A percentile compares a stretch with the other conserved stretches of the same genome.
These are phyloP conservation scores for Fusarium hainanense DNA, from an alignment of 2,329 filamentous ascomycete genomes.

Conservation along the genomic window DNA sequence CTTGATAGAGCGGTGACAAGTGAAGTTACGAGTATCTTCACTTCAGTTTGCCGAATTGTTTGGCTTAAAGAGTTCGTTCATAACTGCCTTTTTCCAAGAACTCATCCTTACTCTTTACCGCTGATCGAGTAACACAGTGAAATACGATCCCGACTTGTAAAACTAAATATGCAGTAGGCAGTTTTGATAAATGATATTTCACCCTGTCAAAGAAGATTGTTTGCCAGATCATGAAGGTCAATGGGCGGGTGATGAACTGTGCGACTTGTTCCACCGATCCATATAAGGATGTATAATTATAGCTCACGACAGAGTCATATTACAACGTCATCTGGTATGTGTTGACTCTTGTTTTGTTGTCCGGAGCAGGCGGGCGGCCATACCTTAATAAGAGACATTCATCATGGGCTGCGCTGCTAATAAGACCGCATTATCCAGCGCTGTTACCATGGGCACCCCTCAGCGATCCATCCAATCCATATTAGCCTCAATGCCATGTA, in stretches of 20 bases:
- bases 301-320: constrained; percentile 9
- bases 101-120: background rate
- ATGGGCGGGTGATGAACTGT: constrained; percentile 7
- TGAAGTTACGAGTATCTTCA: background rate
- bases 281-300: constrained; percentile 21
- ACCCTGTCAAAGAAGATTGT: background rate
- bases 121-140: background rate
- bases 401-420: constrained; percentile 14
- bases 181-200: background rate
- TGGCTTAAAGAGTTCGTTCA: background rate
- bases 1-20: background rate
- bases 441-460: constrained; percentile 32
- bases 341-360: constrained; percentile 12
- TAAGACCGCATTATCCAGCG: constrained; percentile 17
- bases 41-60: background rate
- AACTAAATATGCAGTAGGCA: no score
- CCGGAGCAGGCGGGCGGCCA: background rate
- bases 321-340: constrained; percentile 20
- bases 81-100: background rate
- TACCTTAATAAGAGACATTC: constrained; percentile 25
- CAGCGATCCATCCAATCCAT: constrained; percentile 3
- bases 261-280: constrained; percentile 7
- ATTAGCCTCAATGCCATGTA: constrained; percentile 22
- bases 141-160: background rate
- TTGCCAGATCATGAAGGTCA: constrained; percentile 7